Evolutionary conservation across 106 monocot genomes (phyloP), one percentile per base, ranked within the genome.

Genomic region (Dioscorea alata): DNA sequence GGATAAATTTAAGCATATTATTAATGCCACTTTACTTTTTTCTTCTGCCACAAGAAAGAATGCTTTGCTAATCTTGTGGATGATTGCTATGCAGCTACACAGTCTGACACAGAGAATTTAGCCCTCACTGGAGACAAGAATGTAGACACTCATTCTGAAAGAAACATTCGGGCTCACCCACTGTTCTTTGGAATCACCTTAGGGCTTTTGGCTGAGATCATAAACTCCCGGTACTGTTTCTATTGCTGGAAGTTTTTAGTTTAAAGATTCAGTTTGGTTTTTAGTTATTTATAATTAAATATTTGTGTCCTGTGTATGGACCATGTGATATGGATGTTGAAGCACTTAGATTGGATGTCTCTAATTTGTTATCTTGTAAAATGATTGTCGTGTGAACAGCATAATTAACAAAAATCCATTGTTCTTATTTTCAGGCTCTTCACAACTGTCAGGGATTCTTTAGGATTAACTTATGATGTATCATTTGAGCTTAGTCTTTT

Each of bases 391-490:
- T 42, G 42, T 42, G 42, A 56, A 56, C 0, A 56, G 15, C 54
- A 18, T 56, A 4, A 56, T 56, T 22, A 60, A 25, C 23, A 25
- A n/a, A n/a, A 60, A 28, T 28, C 25, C 8, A 22, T 22, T 23
- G 5, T 42, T 71, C 68, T 10, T 62, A 20, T 68, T 56, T 72
- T 18, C 86, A 99, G 97, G 77, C 85, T 99, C 61, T 99, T 99
- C 71, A 99, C 97, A 54, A 99, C 89, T 50, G 97, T 99, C 49
- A 83, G 97, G 71, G 97, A 99, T 80, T 93, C 97, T 12, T 59
- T 99, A 48, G 97, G 97, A 58, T 72, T 99, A 64, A 99, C 97
- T 65, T 99, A 99, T 69, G 97, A 99, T 85, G 97, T 99, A 49
- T 99, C 92, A 18, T 99, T 99, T 81, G 97, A 99, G 67, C 67